phyloP scores from a whole-genome alignment of 805 yeast genomes.

The Candida nemodendra region DNA sequence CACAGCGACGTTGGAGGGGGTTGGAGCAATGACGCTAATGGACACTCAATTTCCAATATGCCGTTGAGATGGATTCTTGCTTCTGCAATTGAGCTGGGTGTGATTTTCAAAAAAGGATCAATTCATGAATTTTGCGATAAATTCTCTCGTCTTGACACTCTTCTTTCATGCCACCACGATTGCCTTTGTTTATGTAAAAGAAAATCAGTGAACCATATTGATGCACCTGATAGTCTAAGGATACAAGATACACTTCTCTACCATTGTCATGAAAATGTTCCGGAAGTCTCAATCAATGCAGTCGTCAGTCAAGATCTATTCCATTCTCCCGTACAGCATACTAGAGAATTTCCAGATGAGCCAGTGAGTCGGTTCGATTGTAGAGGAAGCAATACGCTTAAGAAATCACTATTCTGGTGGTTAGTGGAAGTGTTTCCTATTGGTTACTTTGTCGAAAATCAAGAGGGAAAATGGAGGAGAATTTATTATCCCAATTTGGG shows the following conservation, averaged over 20 bases:
- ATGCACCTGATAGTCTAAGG: not conserved
- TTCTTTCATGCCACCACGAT: conserved; percentile 54
- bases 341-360: conserved; percentile 20
- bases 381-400: conserved; percentile 34
- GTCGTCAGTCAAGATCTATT: conserved; percentile 13
- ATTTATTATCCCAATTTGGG: conserved; percentile 58
- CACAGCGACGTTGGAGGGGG: conserved; percentile 74
- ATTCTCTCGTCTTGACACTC: conserved; percentile 39
- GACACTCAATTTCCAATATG: conserved; percentile 46
- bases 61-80: conserved; percentile 62
- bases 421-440: conserved; percentile 58
- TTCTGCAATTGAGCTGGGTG: conserved; percentile 52
- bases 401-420: conserved; percentile 54
- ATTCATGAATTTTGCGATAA: conserved; percentile 40
- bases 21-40: conserved; percentile 47
- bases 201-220: conserved; percentile 16
- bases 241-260: not conserved
- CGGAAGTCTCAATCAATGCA: too few relatives aligned
- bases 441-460: conserved; percentile 48
- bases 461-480: conserved; percentile 48
- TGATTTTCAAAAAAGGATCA: conserved; percentile 41
- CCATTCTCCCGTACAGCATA: conserved; percentile 10
- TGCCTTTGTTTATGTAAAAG: conserved; percentile 33
- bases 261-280: not conserved
- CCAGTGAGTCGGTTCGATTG: conserved; percentile 36